Base-by-base conservation (phyloP, 2,329 filamentous ascomycete species). In the Didymosphaeria variabile region DNA sequence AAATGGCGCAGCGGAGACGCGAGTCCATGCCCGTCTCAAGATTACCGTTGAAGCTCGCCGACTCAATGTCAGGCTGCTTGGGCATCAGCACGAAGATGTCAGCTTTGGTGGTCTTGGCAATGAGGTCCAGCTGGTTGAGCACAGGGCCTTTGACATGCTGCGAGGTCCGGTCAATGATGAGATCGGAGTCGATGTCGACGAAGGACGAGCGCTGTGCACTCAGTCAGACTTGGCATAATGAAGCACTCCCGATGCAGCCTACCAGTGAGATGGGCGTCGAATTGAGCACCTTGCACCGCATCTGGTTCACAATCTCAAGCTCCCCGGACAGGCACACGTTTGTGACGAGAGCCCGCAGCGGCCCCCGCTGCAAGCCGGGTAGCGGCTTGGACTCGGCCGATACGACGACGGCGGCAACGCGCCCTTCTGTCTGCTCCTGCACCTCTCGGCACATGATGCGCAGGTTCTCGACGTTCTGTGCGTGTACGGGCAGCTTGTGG, bases 21-120 rank as follows among this genome's bases (percentile, higher is more conserved):
- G 95, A 92, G 78, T 97, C 94, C 71, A 90, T 83, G 71, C 92
- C 90, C 69, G 91, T 91, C 72, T 95, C 90, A 72, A 95, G 90
- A 58, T 73, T 76, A 72, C 93, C 91, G 32, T 87, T 87, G 75
- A 89, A 88, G 67, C 91, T 93, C 49, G 91, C 91, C 65, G 90
- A 89, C 68, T 96, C 89, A 13, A 92, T 91, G 74, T 90, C 87
- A 31, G 91, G 89, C 66, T 94, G 86, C 79, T 96, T 97, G 4
- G 95, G 94, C 59, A 93, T 94, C 54, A 99, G 87, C 52, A 99
- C 84, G 79, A 99, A 99, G 69, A 99, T 96, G 79, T 99, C 95
- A 57, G 97, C 94, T 55, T 95, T 95, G 63, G 94, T 97, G 74
- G 91, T 96, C 67, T 85, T 87, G 12, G 95, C 92, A 73, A 97